Conservation (phyloP, 2,329 filamentous ascomycete genomes). For the Fusarium robinianum region DNA sequence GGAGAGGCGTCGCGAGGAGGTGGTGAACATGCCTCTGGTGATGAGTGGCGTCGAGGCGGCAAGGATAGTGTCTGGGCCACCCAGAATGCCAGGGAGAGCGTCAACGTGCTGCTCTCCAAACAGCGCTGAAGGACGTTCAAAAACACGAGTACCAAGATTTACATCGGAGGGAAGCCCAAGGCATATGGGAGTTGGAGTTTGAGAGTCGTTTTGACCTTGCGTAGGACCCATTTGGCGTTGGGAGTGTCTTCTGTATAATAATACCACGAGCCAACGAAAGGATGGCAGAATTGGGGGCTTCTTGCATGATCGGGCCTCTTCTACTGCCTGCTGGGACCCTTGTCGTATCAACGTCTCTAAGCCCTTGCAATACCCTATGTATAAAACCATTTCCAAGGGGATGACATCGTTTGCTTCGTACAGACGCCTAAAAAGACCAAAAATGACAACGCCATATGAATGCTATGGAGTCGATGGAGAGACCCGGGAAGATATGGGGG, state of each 20-base stretch:
- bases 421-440: neutral
- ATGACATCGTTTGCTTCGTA: no score
- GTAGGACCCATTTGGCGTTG: conserved; percentile 34
- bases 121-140: conserved; percentile 43
- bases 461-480: conserved; percentile 6
- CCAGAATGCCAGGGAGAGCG: conserved; percentile 64
- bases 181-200: conserved; percentile 29
- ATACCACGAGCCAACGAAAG: conserved; percentile 31
- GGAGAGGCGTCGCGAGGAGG: conserved; percentile 75
- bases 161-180: conserved; percentile 6
- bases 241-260: conserved; percentile 36
- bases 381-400: no score
- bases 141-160: conserved; percentile 4
- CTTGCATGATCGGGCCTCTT: conserved; percentile 12
- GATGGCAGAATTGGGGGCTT: conserved; percentile 17
- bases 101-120: conserved; percentile 63
- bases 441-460: neutral
- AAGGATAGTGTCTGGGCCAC: conserved; percentile 60
- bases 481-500: conserved; percentile 3
- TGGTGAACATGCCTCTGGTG: conserved; percentile 58
- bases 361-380: no score
- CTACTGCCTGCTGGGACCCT: conserved; percentile 5
- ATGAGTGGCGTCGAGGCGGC: conserved; percentile 71
- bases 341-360: no score
- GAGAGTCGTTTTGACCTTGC: conserved; percentile 25